phyloP scores from a whole-genome alignment of 2,329 filamentous ascomycete species.

The Neurospora sp. region DNA sequence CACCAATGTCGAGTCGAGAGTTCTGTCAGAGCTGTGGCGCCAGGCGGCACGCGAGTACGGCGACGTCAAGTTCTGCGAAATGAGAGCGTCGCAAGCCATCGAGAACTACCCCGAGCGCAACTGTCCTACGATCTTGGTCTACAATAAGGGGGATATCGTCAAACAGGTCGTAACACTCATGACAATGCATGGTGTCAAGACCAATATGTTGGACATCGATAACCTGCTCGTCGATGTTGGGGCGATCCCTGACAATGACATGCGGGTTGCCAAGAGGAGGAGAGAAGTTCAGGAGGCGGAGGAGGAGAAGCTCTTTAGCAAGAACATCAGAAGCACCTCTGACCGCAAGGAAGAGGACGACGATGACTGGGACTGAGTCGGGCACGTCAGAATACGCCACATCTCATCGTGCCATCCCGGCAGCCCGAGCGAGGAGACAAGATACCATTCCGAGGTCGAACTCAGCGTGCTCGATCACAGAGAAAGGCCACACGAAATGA shows the following conservation, averaged over 20 bases:
- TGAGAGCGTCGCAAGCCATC: conserved; percentile 83
- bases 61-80: conserved; percentile 96
- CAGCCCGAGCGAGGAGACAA: background rate
- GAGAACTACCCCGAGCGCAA: conserved; percentile 94
- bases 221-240: conserved; percentile 72
- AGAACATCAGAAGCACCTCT: conserved; percentile 29
- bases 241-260: conserved; percentile 68
- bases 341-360: conserved; percentile 19
- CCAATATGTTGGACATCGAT: conserved; percentile 67
- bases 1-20: conserved; percentile 74
- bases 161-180: conserved; percentile 85
- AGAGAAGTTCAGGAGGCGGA: conserved; percentile 51
- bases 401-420: background rate
- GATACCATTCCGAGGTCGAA: background rate
- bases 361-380: conserved; percentile 23
- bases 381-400: background rate
- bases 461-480: background rate
- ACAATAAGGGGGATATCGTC: conserved; percentile 85
- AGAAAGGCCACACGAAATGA: background rate
- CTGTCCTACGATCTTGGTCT: conserved; percentile 86
- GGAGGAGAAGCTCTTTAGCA: conserved; percentile 43
- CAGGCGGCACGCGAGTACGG: conserved; percentile 77
- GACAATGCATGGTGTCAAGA: conserved; percentile 64
- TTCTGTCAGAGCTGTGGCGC: conserved; percentile 78
- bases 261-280: conserved; percentile 59